Conservation (phyloP, 768 basidiomycete genomes). For the Agrocybe pediades region DNA sequence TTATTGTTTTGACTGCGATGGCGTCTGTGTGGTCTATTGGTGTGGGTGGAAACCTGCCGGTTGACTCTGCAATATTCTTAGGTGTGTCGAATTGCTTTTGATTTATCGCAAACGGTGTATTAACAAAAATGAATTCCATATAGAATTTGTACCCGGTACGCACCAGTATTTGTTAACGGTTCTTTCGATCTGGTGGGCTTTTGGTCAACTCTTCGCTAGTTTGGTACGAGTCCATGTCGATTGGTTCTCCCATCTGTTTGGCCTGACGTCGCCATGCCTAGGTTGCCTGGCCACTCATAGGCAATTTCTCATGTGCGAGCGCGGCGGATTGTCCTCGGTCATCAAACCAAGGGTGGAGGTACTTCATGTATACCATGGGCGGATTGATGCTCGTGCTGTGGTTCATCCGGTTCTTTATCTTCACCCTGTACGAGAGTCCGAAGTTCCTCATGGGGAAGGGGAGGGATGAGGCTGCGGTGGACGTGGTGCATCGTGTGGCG, state of each 20-base stretch:
- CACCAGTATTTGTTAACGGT: slow-evolving; percentile 79
- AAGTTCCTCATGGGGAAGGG: slow-evolving; percentile 78
- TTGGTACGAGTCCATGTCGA: slow-evolving; percentile 25
- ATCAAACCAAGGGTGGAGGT: slow-evolving; percentile 74
- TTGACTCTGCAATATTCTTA: slow-evolving; percentile 76
- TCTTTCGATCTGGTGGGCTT: slow-evolving; percentile 79
- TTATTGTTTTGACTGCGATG: slow-evolving; percentile 48
- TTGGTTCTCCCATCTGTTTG: slow-evolving; percentile 20
- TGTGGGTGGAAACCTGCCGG: slow-evolving; percentile 69
- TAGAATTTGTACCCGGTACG: slow-evolving; percentile 69
- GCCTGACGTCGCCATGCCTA: slow-evolving; percentile 17
- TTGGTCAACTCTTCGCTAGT: slow-evolving; percentile 69
- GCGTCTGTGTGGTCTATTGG: slow-evolving; percentile 64
- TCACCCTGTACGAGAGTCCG: slow-evolving; percentile 72
- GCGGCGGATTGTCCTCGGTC: slow-evolving; percentile 40
- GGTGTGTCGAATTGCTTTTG: slow-evolving; percentile 36
- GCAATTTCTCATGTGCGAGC: slow-evolving; percentile 60
- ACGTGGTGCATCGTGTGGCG: slow-evolving; percentile 63
- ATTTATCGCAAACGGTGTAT: neutral
- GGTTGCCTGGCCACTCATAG: slow-evolving; percentile 75
- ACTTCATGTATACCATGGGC: slow-evolving; percentile 73
- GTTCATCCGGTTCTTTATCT: slow-evolving; percentile 49
- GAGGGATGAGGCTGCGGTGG: slow-evolving; percentile 60
- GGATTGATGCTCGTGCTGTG: slow-evolving; percentile 69
- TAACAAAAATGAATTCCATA: neutral